Evolutionary conservation across 805 yeast species (phyloP), one percentile per base, ranked within the genome.

Genomic region (Zygoascus bituminiphila): DNA sequence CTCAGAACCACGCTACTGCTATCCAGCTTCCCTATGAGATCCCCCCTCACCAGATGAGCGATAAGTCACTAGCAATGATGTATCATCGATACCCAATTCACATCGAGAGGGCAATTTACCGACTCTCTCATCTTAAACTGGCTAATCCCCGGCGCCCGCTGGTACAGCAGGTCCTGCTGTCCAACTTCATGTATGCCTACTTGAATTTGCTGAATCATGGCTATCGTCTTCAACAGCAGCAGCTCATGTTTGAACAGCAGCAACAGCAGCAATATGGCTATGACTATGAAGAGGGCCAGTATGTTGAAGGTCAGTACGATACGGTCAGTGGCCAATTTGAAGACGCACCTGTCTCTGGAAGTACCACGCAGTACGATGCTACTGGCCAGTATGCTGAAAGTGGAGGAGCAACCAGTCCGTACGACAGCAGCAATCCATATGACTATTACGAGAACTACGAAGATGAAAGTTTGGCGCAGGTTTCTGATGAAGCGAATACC

Each of bases 151-250:
- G 88, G 61, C 72, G 98, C 51, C 93, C 94, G 24, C 69, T 93
- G 53, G 75, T 88, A 35, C 97, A 93, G 63, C 98, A 93, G 63
- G 98, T 93, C 1, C 65, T 93, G 44, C 68, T 93, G 54, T 87
- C 96, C 51, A 93, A 93, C 64, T 93, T 93, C 76, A 93, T 93
- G 98, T 93, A 93, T 62, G 91, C 97, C 0, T 93, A 93, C 66
- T 75, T 93, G 71, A 91, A 93, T 62, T 72, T 93, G 65, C 96
- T 93, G 48, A 95, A 91, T 64, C 97, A 91, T 62, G 89, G 68
- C 35, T 64, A 63, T 51, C 67, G 62, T 56, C 68, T 63, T 56
- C 68, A 66, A 54, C 55, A 57, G 38, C 57, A 51, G 49, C 58
- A 55, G 49, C 23, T 46, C 47, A 51, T 53, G 41, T 51, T 51